Evolutionary conservation across 768 basidiomycete species (phyloP).

Genomic region (Auricularia sp.): DNA sequence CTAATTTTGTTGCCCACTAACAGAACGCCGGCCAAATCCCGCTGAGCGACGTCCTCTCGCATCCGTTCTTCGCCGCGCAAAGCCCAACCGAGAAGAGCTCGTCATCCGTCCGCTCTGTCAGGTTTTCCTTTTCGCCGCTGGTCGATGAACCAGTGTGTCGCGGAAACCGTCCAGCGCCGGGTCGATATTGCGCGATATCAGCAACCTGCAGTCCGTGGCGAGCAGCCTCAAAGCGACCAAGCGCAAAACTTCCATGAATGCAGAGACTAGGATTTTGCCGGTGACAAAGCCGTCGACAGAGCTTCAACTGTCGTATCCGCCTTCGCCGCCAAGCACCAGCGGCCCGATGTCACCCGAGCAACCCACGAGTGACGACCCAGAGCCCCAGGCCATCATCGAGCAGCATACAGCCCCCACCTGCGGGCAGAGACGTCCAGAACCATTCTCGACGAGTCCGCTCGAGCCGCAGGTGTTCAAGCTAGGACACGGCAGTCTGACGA

Average conservation of each 20-base stretch:
- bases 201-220: neutral
- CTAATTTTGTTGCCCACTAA: neutral
- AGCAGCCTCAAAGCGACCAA: too few species aligned
- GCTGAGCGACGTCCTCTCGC: constrained; percentile 17
- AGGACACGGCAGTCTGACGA: constrained; percentile 34
- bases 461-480: constrained; percentile 36
- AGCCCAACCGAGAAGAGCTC: neutral
- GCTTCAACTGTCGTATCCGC: neutral
- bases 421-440: neutral
- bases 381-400: neutral
- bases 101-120: neutral
- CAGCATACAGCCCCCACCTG: too few species aligned
- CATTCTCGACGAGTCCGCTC: constrained; percentile 12
- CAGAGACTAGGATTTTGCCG: neutral
- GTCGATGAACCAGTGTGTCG: neutral
- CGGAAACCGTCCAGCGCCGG: neutral
- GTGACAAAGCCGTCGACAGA: neutral
- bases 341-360: neutral
- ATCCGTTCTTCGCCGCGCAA: constrained; percentile 21
- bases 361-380: neutral
- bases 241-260: neutral
- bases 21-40: constrained; percentile 18
- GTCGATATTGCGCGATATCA: neutral
- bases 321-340: neutral
- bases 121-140: neutral